Evolutionary conservation across 257 asterid genomes (phyloP).

Genomic region (Striga asiatica): DNA sequence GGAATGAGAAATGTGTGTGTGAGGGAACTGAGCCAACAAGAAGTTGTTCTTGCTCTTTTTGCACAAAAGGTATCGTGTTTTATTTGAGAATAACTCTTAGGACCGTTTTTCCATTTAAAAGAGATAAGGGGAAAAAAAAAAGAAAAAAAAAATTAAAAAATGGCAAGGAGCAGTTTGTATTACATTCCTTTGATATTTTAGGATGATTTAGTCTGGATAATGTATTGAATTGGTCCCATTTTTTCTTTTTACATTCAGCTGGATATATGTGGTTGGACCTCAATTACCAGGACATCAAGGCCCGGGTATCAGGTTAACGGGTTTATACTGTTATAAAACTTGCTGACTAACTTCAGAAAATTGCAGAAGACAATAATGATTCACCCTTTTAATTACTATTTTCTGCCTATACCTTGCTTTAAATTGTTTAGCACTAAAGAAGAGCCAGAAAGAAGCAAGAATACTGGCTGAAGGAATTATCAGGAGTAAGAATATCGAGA

Average conservation of each 20-base stretch:
- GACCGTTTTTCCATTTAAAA: neutral
- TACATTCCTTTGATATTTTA: neutral
- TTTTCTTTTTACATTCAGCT: conserved; percentile 35
- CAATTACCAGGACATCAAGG: conserved; percentile 68
- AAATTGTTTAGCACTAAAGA: conserved; percentile 38
- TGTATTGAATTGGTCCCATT: too few species aligned
- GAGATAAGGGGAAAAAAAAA: too few species aligned
- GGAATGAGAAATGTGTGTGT: conserved; percentile 11
- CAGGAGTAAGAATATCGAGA: conserved; percentile 30
- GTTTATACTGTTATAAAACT: neutral
- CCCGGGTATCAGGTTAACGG: conserved; percentile 56
- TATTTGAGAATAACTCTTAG: neutral
- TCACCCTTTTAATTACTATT: neutral
- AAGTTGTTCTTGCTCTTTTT: conserved; percentile 66
- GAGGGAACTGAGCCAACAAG: conserved; percentile 11
- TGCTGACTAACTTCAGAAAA: neutral
- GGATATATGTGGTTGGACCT: conserved; percentile 78
- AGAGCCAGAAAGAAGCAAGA: conserved; percentile 71
- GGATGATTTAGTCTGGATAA: too few species aligned
- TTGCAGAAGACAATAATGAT: too few species aligned
- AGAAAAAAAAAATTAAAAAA: too few species aligned
- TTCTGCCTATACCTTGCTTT: neutral
- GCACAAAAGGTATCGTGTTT: conserved; percentile 53
- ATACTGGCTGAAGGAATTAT: conserved; percentile 53
- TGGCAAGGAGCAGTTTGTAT: too few species aligned